These are phyloP conservation scores for Acacia pycnantha DNA, from an alignment of 331 rosid species.

Conservation along the genomic window DNA sequence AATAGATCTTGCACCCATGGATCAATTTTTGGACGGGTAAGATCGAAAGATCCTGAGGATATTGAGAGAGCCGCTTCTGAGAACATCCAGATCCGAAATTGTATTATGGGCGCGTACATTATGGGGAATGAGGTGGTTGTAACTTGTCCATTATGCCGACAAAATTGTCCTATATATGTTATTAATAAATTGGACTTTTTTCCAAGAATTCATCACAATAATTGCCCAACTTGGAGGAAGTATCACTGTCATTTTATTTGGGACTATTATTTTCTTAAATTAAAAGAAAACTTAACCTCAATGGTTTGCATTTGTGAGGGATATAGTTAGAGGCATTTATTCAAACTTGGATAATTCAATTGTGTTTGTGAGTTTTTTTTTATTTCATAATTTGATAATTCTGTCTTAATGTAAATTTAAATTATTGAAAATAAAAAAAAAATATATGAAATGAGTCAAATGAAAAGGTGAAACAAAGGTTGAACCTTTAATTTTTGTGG, in stretches of 20 bases:
- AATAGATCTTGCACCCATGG: too few relatives aligned
- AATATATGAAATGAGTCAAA: not conserved
- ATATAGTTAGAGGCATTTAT: not conserved
- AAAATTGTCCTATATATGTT: not conserved
- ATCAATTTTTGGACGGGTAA: too few relatives aligned
- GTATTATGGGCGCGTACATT: not conserved
- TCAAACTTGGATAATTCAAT: not conserved
- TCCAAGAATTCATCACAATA: not conserved
- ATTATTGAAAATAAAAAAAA: not conserved
- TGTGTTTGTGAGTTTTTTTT: not conserved
- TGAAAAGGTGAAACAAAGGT: not conserved
- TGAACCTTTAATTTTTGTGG: not conserved
- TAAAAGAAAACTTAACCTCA: not conserved
- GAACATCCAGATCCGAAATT: too few relatives aligned
- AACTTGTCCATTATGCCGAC: slow-evolving; percentile 29
- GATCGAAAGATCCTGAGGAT: too few relatives aligned
- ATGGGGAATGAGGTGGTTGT: slow-evolving; percentile 1
- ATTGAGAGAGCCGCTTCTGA: too few relatives aligned
- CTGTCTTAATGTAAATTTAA: not conserved
- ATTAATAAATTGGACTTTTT: not conserved
- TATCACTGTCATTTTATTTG: not conserved
- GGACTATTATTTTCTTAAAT: not conserved
- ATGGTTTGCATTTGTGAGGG: not conserved
- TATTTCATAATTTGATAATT: not conserved
- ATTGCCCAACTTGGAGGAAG: not conserved